These are phyloP conservation scores for Solanum aculeatissimum DNA, from an alignment of 305 asterid species.

Conservation along the genomic window DNA sequence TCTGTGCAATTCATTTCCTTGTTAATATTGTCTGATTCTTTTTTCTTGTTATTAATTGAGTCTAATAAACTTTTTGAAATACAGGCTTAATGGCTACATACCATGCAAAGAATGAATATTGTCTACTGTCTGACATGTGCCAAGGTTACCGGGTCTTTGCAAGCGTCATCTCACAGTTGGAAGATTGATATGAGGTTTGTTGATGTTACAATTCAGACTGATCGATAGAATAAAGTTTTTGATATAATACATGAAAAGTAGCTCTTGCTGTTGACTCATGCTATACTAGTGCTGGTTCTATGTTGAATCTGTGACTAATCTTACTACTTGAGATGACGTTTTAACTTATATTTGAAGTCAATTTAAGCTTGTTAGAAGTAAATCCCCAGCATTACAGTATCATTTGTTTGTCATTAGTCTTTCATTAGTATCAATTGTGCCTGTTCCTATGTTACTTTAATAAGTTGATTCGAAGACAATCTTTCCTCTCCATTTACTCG, in stretches of 20 bases:
- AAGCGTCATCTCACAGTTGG: conserved; percentile 65
- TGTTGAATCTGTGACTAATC: neutral
- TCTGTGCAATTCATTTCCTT: neutral
- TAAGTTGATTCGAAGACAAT: too few relatives aligned
- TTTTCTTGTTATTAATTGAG: neutral
- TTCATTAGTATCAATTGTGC: too few relatives aligned
- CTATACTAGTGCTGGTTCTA: neutral
- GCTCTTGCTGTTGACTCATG: neutral
- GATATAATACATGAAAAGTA: neutral
- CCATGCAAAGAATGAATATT: conserved; percentile 94
- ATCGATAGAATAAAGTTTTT: neutral
- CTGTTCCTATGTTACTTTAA: too few relatives aligned
- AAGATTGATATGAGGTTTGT: conserved; percentile 29
- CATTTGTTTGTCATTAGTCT: neutral
- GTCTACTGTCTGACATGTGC: conserved; percentile 89
- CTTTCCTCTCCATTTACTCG: too few relatives aligned
- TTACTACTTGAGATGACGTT: neutral
- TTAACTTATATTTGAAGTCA: neutral
- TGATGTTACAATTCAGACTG: neutral
- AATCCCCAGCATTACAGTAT: neutral
- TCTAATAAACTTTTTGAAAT: neutral
- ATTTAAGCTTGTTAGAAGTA: neutral
- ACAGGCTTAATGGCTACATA: conserved; percentile 96
- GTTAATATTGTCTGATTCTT: neutral
- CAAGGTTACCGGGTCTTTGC: conserved; percentile 78